Evolutionary conservation across 2,329 filamentous ascomycete species (phyloP).

Genomic region (Fusarium albosuccineum): DNA sequence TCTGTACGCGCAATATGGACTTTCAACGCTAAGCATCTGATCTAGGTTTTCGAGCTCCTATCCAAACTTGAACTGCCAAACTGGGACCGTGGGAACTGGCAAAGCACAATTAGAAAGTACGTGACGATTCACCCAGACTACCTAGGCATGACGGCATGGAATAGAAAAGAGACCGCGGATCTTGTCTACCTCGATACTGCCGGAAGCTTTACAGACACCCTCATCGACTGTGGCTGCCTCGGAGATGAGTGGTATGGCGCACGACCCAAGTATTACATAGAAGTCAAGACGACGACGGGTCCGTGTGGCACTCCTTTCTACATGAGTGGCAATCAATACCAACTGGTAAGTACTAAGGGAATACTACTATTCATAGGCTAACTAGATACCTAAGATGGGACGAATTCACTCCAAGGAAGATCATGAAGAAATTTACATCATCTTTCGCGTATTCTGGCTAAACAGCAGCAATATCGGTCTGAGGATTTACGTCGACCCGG

Average conservation of each 20-base stretch:
- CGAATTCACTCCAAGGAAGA: too few relatives aligned
- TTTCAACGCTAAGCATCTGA: too few relatives aligned
- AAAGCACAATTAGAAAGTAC: slow-evolving; percentile 29
- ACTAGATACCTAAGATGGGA: too few relatives aligned
- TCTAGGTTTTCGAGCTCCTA: slow-evolving; percentile 36
- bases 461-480: slow-evolving; percentile 24
- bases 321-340: too few relatives aligned
- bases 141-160: slow-evolving; percentile 10
- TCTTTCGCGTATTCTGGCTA: slow-evolving; percentile 19
- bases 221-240: slow-evolving; percentile 30
- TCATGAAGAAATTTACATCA: too few relatives aligned
- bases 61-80: slow-evolving; percentile 21
- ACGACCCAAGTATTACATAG: slow-evolving; percentile 59
- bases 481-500: slow-evolving; percentile 33
- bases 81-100: slow-evolving; percentile 30
- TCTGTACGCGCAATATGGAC: neutral
- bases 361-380: too few relatives aligned
- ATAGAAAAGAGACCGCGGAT: slow-evolving; percentile 25
- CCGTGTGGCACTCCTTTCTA: slow-evolving; percentile 29
- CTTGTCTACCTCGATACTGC: slow-evolving; percentile 24
- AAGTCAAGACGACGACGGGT: slow-evolving; percentile 63
- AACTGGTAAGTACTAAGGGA: too few relatives aligned
- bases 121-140: slow-evolving; percentile 27
- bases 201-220: slow-evolving; percentile 21
- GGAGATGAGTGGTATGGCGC: slow-evolving; percentile 29